A percentile compares a stretch with the other conserved stretches of the same genome.
Conservation (phyloP, 495 filamentous ascomycete species). For the Lasiosphaeris hirsuta region DNA sequence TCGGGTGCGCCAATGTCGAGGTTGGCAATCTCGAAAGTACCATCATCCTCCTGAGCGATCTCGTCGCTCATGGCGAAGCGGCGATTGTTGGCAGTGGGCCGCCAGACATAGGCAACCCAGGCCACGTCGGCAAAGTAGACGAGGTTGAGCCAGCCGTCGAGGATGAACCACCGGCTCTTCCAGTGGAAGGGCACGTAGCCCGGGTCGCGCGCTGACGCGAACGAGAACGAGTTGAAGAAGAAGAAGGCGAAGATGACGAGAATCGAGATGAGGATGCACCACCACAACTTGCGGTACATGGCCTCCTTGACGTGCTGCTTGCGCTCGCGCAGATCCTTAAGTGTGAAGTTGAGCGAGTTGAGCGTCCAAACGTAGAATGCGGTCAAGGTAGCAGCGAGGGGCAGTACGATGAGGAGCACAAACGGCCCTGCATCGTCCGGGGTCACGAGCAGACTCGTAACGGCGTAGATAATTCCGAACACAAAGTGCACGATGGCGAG, state of each 20-base stretch:
- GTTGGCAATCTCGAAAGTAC: constrained; percentile 85
- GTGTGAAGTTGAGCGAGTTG: constrained; percentile 88
- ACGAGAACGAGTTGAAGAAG: constrained; percentile 88
- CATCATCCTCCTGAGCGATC: constrained; percentile 96
- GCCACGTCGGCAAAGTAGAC: constrained; percentile 91
- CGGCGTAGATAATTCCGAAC: constrained; percentile 89
- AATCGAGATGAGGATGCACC: constrained; percentile 89
- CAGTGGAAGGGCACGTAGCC: constrained; percentile 94
- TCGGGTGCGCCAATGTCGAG: constrained; percentile 70
- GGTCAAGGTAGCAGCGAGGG: constrained; percentile 86
- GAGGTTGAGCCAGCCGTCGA: constrained; percentile 95
- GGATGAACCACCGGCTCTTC: constrained; percentile 94
- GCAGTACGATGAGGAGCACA: constrained; percentile 92
- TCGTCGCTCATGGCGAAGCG: constrained; percentile 99
- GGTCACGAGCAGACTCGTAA: constrained; percentile 84
- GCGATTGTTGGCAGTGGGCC: constrained; percentile 93
- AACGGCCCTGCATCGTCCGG: constrained; percentile 75
- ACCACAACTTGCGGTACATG: constrained; percentile 99
- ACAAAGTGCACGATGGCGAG: constrained; percentile 89
- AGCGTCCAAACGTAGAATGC: constrained; percentile 99
- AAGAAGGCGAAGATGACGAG: constrained; percentile 97
- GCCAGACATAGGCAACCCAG: constrained; percentile 95
- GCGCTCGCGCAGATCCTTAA: constrained; percentile 90
- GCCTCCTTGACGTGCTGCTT: constrained; percentile 89
- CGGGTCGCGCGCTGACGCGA: constrained; percentile 75